A percentile compares a stretch with the other conserved stretches of the same genome.
phyloP scores from a whole-genome alignment of 2,329 filamentous ascomycete genomes.

The Lachnellula arida region DNA sequence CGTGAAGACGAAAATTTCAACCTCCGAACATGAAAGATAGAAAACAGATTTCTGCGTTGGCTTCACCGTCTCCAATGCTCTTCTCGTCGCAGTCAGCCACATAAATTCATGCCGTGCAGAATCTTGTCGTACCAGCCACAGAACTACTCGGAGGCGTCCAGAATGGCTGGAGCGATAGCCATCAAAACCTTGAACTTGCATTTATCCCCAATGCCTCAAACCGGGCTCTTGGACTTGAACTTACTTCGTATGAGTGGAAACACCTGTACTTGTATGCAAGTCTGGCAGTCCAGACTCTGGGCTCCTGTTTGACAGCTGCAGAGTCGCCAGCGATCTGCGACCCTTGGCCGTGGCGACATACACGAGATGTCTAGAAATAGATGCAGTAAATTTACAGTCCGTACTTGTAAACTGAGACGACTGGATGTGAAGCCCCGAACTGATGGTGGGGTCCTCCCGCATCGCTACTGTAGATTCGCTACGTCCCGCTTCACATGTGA shows the following conservation, averaged over 20 bases:
- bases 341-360: background rate
- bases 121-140: too few relatives aligned
- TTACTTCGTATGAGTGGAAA: background rate
- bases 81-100: too few relatives aligned
- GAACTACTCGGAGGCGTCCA: background rate
- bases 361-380: background rate
- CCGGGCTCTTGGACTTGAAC: background rate
- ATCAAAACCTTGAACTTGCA: background rate
- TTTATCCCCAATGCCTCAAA: slow-evolving; percentile 1
- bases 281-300: background rate
- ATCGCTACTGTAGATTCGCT: background rate
- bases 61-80: too few relatives aligned
- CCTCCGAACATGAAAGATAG: too few relatives aligned
- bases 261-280: background rate
- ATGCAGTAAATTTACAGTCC: background rate
- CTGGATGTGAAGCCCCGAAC: background rate
- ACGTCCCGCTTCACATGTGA: background rate
- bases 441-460: background rate
- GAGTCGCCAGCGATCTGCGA: background rate
- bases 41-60: too few relatives aligned
- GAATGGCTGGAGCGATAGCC: background rate
- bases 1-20: too few relatives aligned
- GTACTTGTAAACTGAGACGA: background rate
- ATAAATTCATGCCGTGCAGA: too few relatives aligned
- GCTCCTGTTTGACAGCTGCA: too few relatives aligned